Conservation (phyloP, 1,139 yeast species). For the Yamadazyma dushanensis region DNA sequence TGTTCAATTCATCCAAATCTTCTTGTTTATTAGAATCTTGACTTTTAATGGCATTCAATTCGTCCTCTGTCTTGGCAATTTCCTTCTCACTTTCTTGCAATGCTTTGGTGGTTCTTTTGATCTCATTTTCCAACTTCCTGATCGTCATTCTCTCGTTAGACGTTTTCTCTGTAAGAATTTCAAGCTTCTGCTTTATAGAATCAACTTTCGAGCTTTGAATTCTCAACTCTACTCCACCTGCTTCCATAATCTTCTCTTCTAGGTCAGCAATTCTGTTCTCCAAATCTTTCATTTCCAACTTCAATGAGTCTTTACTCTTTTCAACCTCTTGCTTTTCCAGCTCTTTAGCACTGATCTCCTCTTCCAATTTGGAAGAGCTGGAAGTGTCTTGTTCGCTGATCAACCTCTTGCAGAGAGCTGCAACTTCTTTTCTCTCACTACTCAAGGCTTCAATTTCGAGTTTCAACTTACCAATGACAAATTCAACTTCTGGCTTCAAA, state of each 20-base stretch:
- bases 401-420: conserved; percentile 32
- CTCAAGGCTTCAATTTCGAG: conserved; percentile 68
- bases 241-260: conserved; percentile 80
- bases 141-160: conserved; percentile 60
- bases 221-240: conserved; percentile 87
- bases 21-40: conserved; percentile 34
- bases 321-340: conserved; percentile 32
- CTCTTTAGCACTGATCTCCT: conserved; percentile 41
- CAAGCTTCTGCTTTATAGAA: conserved; percentile 68
- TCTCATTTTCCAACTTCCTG: conserved; percentile 67
- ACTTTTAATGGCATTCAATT: conserved; percentile 26
- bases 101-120: conserved; percentile 52
- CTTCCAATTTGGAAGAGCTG: conserved; percentile 25
- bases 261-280: conserved; percentile 59
- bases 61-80: conserved; percentile 28
- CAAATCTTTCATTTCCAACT: conserved; percentile 55
- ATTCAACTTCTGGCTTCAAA: conserved; percentile 70
- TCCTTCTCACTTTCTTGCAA: conserved; percentile 46
- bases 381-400: conserved; percentile 37
- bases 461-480: conserved; percentile 55
- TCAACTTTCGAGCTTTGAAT: conserved; percentile 82
- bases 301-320: conserved; percentile 43
- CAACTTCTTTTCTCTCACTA: conserved; percentile 46
- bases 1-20: conserved; percentile 34
- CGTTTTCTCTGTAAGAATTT: conserved; percentile 59